These are phyloP conservation scores for Oryza glaberrima DNA, from an alignment of 176 grass and related monocot species.

Conservation along the genomic window DNA sequence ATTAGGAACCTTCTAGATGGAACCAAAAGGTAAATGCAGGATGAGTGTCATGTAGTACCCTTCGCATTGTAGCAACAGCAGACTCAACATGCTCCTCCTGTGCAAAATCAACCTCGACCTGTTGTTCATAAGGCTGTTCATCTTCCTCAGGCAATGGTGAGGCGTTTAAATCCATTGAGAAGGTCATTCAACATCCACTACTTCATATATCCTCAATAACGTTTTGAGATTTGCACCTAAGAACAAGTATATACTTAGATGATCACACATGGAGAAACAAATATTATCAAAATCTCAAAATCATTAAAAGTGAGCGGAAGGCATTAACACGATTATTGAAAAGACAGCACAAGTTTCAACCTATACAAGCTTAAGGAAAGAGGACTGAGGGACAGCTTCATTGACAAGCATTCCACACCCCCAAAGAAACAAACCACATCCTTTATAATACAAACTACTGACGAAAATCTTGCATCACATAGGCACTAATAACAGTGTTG, in stretches of 20 bases:
- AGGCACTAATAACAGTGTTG: conserved; percentile 1
- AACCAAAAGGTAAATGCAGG: neutral
- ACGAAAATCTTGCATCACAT: neutral
- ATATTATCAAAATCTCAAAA: neutral
- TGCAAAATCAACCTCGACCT: conserved; percentile 56
- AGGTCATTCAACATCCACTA: conserved; percentile 56
- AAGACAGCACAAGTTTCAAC: conserved; percentile 10
- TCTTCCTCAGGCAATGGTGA: conserved; percentile 96
- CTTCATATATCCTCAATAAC: conserved; percentile 43
- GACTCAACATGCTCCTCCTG: conserved; percentile 80
- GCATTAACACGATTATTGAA: conserved; percentile 14
- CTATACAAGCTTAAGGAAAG: neutral
- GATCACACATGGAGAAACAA: neutral
- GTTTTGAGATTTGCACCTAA: conserved; percentile 33
- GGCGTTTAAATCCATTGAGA: conserved; percentile 87
- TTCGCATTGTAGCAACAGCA: conserved; percentile 71
- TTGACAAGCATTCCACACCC: neutral
- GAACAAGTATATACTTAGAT: conserved; percentile 18
- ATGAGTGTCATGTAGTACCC: conserved; percentile 56
- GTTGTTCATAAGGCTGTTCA: conserved; percentile 71
- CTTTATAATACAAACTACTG: neutral
- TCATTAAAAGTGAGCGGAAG: neutral
- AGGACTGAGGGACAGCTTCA: conserved; percentile 3
- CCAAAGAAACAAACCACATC: neutral
- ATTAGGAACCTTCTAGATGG: neutral